Evolutionary conservation across 1,284 basidiomycete species (phyloP).

Genomic region (Bjerkandera adusta): DNA sequence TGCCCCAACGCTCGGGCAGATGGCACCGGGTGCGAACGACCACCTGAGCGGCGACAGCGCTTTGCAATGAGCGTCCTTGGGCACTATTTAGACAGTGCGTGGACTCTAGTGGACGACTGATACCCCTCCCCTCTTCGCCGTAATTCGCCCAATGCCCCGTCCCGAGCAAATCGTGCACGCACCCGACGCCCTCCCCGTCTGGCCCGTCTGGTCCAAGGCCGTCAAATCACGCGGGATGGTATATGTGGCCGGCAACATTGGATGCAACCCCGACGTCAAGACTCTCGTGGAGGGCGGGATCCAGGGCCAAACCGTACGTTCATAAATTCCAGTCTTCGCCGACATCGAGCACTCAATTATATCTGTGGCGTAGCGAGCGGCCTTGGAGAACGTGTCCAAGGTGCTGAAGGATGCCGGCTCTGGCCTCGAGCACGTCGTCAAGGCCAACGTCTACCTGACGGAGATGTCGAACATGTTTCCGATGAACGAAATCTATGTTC

Average conservation of each 20-base stretch:
- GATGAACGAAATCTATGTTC: conserved; percentile 54
- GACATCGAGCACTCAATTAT: too few relatives aligned
- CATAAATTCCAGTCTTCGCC: too few relatives aligned
- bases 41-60: too few relatives aligned
- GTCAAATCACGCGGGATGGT: conserved; percentile 50
- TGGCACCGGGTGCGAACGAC: too few relatives aligned
- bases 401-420: conserved; percentile 63
- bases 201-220: conserved; percentile 37
- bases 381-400: conserved; percentile 55
- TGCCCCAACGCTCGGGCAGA: too few relatives aligned
- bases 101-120: too few relatives aligned
- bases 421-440: conserved; percentile 54
- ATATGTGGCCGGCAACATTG: conserved; percentile 62
- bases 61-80: too few relatives aligned
- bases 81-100: too few relatives aligned
- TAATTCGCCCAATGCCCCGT: conserved; percentile 4
- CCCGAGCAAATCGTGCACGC: conserved; percentile 24
- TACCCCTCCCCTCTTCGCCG: background rate
- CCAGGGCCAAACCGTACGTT: conserved; percentile 48
- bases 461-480: conserved; percentile 50
- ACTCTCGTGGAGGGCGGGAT: conserved; percentile 51
- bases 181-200: conserved; percentile 5
- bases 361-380: conserved; percentile 39
- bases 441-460: conserved; percentile 59
- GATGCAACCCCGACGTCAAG: conserved; percentile 45